phyloP scores from a whole-genome alignment of 805 yeast genomes.

The Hemisphaericaspora nanyangensis region DNA sequence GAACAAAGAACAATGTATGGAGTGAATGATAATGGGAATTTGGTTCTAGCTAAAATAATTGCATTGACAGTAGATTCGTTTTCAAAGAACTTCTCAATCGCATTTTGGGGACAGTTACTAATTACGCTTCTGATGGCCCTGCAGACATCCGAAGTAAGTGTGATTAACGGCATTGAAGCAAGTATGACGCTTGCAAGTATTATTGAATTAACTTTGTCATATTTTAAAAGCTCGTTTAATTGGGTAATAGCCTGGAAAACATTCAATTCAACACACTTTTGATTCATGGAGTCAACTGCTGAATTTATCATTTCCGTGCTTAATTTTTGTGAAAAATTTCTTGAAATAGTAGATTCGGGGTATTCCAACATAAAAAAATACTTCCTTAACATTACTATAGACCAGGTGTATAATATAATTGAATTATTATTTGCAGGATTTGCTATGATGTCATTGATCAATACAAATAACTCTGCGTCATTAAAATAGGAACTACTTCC shows the following conservation, averaged over 20 bases:
- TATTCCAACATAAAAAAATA: conserved; percentile 41
- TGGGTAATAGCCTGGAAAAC: conserved; percentile 44
- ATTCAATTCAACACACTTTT: conserved; percentile 33
- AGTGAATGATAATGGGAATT: conserved; percentile 63
- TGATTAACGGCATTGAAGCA: conserved; percentile 46
- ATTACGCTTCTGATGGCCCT: conserved; percentile 40
- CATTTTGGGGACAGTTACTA: conserved; percentile 41
- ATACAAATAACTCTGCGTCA: conserved; percentile 31
- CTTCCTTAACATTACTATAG: conserved; percentile 54
- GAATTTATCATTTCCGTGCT: conserved; percentile 12
- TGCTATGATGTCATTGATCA: conserved; percentile 38
- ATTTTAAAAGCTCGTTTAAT: conserved; percentile 40
- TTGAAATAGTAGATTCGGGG: conserved; percentile 13
- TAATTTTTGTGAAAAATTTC: conserved; percentile 7
- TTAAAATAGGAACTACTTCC: conserved; percentile 36
- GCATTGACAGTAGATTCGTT: conserved; percentile 41
- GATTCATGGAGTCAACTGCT: conserved; percentile 31
- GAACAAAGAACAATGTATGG: conserved; percentile 61
- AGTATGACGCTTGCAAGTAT: conserved; percentile 43
- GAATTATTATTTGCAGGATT: conserved; percentile 39
- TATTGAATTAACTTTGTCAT: conserved; percentile 50
- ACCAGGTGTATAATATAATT: conserved; percentile 62
- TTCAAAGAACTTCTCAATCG: conserved; percentile 43
- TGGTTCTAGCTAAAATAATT: conserved; percentile 58
- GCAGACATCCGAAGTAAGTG: conserved; percentile 44